These are phyloP conservation scores for Solanum sejunctum DNA, from an alignment of 257 asterid genomes.

Conservation along the genomic window DNA sequence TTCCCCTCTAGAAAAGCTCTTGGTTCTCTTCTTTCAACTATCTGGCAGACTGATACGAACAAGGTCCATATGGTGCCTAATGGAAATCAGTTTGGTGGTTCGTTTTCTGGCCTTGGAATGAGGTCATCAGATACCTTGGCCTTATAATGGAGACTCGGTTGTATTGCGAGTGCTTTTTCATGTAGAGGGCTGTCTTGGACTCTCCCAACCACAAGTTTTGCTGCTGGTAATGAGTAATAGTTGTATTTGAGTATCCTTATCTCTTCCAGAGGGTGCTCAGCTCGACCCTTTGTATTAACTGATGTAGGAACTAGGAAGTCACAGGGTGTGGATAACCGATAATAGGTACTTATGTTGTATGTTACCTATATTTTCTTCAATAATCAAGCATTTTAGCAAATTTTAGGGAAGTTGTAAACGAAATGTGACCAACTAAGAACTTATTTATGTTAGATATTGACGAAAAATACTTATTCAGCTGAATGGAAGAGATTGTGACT, in stretches of 20 bases:
- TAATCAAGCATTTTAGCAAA: background rate
- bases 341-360: background rate
- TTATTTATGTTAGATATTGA: background rate
- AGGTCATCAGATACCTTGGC: background rate
- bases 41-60: background rate
- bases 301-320: background rate
- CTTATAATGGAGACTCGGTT: background rate
- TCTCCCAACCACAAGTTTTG: background rate
- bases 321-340: background rate
- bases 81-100: background rate
- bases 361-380: background rate
- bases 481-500: background rate
- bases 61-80: background rate
- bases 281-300: background rate
- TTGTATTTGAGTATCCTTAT: background rate
- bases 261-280: background rate
- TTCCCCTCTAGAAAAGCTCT: background rate
- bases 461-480: background rate
- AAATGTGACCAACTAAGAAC: background rate
- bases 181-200: background rate
- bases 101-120: background rate
- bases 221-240: background rate
- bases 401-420: background rate
- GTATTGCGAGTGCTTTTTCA: background rate
- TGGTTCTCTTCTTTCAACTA: background rate